Base-by-base conservation (phyloP, 331 rosid genomes). In the Rhamnella rubrinervis region DNA sequence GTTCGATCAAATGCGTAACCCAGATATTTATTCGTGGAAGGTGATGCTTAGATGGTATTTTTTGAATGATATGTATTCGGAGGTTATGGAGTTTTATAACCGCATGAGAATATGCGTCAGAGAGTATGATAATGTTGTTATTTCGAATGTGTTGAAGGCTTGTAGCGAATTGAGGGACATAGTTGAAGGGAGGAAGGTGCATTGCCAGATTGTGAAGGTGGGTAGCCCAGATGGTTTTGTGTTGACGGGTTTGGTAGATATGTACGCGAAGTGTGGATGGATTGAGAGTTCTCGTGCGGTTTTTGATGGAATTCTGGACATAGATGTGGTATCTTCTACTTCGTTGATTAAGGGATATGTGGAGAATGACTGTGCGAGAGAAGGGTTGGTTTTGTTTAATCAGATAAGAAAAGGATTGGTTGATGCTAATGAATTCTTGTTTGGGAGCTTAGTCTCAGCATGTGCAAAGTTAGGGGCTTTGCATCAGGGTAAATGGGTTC, bases 401-500 rank as follows among this genome's bases (percentile, higher is more conserved):
- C 68, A 79, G 60, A 92, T 92, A 96, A 83, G 92, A 19, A 92
- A 85, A 65, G 88, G 86, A 23, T 74, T 84, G 40, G 74, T 87
- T 57, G 73, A 70, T 61, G 89, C 84, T 21, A 89, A 92, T 59
- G 66, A 82, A 46, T 82, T 84, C 61, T 89, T 93, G 0, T 59
- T 89, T 11, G 95, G 88, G 25, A 81, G 96, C 64, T 56, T 92
- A 72, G 82, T 84, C 19, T 73, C 70, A 2, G 95, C 89, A 1
- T 85, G 96, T 68, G 58, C 90, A 8, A 85, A 74, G 49, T 71
- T 92, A 41, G 73, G 87, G 46, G 84, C 71, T 59, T 73, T 89
- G 58, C 96, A 89, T 77, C 97, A 92, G 49, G 96, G 96, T 20
- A 89, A 87, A 79, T 85, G 96, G 96, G 50, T 92, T 71, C 95